These are phyloP conservation scores for Polysphondylium violaceum DNA, from an alignment of 78 protist species.

Conservation along the genomic window DNA sequence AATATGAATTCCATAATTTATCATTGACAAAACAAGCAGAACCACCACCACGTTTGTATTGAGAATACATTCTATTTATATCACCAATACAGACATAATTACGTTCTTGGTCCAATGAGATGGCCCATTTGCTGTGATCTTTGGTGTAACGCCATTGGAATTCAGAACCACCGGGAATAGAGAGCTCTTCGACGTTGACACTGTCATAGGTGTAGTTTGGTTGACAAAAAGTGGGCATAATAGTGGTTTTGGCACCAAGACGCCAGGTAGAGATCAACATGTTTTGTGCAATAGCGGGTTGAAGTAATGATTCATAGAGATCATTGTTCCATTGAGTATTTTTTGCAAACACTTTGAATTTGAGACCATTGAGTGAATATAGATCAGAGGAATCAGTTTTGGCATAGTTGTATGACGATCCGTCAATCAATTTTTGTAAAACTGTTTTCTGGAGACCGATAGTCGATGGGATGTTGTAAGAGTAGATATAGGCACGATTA, in stretches of 20 bases:
- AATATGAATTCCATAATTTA: constrained; percentile 11
- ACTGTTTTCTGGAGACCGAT: constrained; percentile 1
- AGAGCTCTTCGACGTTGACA: constrained; percentile 14
- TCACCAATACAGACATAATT: constrained; percentile 82
- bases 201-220: constrained; percentile 48
- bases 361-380: constrained; percentile 12
- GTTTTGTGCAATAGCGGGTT: constrained; percentile 36
- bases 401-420: background rate
- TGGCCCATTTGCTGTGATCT: constrained; percentile 86
- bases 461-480: constrained; percentile 9
- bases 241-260: constrained; percentile 28
- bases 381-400: background rate
- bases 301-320: constrained; percentile 74
- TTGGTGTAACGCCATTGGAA: constrained; percentile 66
- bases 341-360: constrained; percentile 62
- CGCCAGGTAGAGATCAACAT: constrained; percentile 69
- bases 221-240: constrained; percentile 72
- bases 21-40: constrained; percentile 51
- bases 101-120: constrained; percentile 13
- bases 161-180: background rate
- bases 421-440: background rate
- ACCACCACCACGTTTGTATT: constrained; percentile 86
- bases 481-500: constrained; percentile 59
- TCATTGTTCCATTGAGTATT: constrained; percentile 74
- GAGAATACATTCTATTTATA: constrained; percentile 78